Evolutionary conservation across 768 basidiomycete genomes (phyloP).

Genomic region (Trametes sanguinea): DNA sequence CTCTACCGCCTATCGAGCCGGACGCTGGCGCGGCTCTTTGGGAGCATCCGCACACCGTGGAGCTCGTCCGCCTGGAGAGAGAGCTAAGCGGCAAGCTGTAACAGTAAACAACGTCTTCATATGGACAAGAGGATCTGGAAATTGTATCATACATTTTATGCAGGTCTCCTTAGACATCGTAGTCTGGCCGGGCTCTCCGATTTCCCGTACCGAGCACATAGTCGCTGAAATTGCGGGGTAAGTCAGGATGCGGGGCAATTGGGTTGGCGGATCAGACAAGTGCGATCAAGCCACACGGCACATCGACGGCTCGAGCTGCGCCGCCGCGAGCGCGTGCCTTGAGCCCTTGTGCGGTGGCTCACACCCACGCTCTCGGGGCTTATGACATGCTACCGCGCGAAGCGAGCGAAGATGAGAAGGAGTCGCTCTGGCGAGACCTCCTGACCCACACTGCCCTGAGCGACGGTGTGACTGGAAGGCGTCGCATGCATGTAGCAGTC

Average conservation of each 20-base stretch:
- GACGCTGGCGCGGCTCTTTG: slow-evolving; percentile 61
- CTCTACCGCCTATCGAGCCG: slow-evolving; percentile 65
- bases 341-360: background rate
- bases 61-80: slow-evolving; percentile 61
- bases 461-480: background rate
- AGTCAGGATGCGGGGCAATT: slow-evolving; percentile 15
- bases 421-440: slow-evolving; percentile 14
- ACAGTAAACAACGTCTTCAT: background rate
- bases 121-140: background rate
- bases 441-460: slow-evolving; percentile 10
- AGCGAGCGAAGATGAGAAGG: slow-evolving; percentile 5
- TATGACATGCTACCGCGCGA: slow-evolving; percentile 5
- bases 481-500: slow-evolving; percentile 14
- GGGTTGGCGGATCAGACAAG: slow-evolving; percentile 6
- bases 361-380: background rate
- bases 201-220: background rate
- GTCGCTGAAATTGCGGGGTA: slow-evolving; percentile 18
- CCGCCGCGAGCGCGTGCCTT: background rate
- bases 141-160: slow-evolving; percentile 8
- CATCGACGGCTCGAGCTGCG: too few relatives aligned
- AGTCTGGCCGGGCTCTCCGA: background rate
- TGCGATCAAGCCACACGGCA: slow-evolving; percentile 13
- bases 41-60: slow-evolving; percentile 70
- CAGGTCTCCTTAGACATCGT: background rate
- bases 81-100: slow-evolving; percentile 49